Percentiles rank a stretch among this genome's conserved stretches.
Conservation (phyloP, 768 basidiomycete genomes). For the Peribolospora kevripleyi region DNA sequence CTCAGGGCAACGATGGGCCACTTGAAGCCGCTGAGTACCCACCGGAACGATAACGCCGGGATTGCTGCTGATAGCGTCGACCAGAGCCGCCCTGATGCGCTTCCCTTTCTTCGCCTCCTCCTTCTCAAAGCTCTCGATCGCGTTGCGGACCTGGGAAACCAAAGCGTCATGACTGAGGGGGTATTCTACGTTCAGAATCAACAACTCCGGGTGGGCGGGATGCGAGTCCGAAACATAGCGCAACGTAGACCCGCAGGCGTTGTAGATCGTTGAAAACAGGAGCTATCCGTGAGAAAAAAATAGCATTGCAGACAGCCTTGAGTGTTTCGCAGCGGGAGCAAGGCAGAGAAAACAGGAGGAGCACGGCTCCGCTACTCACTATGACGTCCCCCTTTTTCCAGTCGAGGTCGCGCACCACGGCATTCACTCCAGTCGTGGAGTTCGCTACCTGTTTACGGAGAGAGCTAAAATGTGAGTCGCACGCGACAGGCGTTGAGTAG, state of each 20-base stretch:
- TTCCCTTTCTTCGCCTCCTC: no score
- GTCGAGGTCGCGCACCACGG: constrained; percentile 2
- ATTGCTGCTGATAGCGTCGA: constrained; percentile 19
- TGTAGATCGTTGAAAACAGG: constrained; percentile 3
- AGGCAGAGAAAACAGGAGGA: background rate
- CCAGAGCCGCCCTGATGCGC: constrained; percentile 10
- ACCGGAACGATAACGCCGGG: constrained; percentile 15
- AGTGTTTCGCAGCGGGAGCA: background rate
- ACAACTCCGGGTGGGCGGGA: constrained; percentile 3
- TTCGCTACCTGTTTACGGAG: background rate
- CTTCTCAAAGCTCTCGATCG: background rate
- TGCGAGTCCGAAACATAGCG: constrained; percentile 8
- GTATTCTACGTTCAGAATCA: constrained; percentile 7
- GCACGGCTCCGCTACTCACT: constrained; percentile 6
- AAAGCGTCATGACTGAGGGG: constrained; percentile 7
- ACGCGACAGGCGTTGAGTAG: no score
- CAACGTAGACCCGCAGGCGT: constrained; percentile 4
- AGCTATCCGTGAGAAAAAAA: background rate
- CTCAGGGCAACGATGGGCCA: no score
- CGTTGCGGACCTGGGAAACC: background rate
- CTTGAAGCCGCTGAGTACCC: no score
- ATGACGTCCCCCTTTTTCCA: constrained; percentile 11
- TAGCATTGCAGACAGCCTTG: no score
- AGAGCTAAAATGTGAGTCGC: no score
- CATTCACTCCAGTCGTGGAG: constrained; percentile 11